Percentiles rank a stretch among this genome's conserved stretches.
Evolutionary conservation across 352 stramenopile genomes (phyloP).

Genomic region (Saprolegnia diclina): DNA sequence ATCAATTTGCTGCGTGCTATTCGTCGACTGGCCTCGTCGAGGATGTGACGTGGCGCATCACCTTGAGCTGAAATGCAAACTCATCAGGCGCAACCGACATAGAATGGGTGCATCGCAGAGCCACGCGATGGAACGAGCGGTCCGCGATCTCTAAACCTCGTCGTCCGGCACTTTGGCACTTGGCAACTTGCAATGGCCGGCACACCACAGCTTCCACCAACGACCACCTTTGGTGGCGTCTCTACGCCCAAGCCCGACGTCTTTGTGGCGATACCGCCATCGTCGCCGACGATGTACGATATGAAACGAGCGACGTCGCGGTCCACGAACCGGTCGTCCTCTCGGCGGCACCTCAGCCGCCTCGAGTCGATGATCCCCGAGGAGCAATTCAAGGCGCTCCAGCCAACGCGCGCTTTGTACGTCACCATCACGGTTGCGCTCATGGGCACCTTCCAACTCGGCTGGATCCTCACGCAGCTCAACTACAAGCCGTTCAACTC

Average conservation of each 20-base stretch:
- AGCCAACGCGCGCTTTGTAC: conserved; percentile 33
- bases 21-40: too few relatives aligned
- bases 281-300: neutral
- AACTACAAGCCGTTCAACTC: conserved; percentile 52
- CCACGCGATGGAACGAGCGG: too few relatives aligned
- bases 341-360: neutral
- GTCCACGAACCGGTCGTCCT: neutral
- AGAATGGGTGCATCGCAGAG: too few relatives aligned
- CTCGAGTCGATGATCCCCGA: conserved; percentile 19
- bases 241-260: neutral
- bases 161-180: too few relatives aligned
- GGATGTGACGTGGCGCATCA: too few relatives aligned
- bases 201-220: neutral
- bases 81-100: too few relatives aligned
- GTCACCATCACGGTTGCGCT: conserved; percentile 43
- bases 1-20: too few relatives aligned
- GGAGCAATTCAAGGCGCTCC: conserved; percentile 11
- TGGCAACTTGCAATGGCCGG: neutral
- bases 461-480: conserved; percentile 55
- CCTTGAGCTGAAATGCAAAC: too few relatives aligned
- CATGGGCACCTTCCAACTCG: conserved; percentile 47
- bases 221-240: neutral
- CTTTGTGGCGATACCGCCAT: neutral
- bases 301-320: neutral
- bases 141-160: too few relatives aligned